A percentile compares a stretch with the other conserved stretches of the same genome.
These are phyloP conservation scores for Vitis amurensis DNA, from an alignment of 164 flowering plant species.

Conservation along the genomic window DNA sequence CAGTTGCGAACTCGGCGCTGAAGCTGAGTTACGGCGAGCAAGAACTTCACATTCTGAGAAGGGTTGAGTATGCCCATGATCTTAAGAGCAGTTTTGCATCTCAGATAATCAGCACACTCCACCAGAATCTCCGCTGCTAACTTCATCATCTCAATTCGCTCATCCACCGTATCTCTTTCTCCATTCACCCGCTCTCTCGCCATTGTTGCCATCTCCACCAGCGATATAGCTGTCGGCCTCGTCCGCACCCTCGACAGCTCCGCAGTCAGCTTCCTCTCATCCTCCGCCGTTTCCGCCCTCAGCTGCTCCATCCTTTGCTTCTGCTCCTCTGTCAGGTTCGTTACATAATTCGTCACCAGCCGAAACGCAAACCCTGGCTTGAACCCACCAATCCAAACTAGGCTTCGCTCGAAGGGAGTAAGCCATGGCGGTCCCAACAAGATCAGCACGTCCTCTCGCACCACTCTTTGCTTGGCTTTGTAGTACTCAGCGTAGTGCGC, in stretches of 20 bases:
- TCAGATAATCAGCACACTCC: constrained; percentile 17
- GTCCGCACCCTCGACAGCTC: constrained; percentile 18
- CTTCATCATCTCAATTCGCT: constrained; percentile 19
- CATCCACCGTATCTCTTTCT: neutral
- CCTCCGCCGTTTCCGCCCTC: constrained; percentile 15
- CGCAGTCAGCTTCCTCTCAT: constrained; percentile 16
- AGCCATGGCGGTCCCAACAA: constrained; percentile 17
- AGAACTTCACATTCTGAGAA: no score
- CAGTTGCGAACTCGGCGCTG: no score
- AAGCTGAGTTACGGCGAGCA: no score
- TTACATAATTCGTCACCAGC: neutral
- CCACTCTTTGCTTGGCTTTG: neutral
- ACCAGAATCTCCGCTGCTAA: constrained; percentile 19
- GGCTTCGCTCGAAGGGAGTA: constrained; percentile 3
- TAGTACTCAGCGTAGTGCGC: constrained; percentile 14
- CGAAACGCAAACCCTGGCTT: constrained; percentile 8
- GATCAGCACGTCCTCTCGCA: constrained; percentile 1
- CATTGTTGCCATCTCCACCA: constrained; percentile 7
- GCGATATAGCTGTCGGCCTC: constrained; percentile 15
- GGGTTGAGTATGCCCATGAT: constrained; percentile 6
- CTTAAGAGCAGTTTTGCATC: constrained; percentile 1
- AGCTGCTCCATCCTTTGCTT: neutral
- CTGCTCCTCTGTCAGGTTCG: constrained; percentile 5
- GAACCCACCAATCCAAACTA: constrained; percentile 14
- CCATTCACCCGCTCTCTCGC: constrained; percentile 1